Conservation (phyloP, 192 early-diverging fungal genomes). For the Coemansia sp. region DNA sequence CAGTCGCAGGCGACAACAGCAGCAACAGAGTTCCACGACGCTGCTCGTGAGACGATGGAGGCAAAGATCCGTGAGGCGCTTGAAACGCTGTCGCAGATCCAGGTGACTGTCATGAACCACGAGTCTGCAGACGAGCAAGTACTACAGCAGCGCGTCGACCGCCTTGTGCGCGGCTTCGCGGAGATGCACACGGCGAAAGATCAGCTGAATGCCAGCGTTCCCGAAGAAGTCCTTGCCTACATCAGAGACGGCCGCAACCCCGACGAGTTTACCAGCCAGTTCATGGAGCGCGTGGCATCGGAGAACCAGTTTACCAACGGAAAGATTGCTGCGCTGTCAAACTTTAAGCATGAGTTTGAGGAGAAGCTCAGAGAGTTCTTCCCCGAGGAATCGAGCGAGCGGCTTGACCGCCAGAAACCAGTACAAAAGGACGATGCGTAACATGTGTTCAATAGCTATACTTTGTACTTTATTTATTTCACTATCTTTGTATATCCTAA, state of each 20-base stretch:
- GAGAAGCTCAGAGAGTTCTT: conserved; percentile 43
- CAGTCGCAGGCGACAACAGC: not conserved
- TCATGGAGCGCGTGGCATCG: conserved; percentile 49
- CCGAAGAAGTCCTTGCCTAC: conserved; percentile 37
- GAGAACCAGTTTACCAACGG: conserved; percentile 56
- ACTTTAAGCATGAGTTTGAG: conserved; percentile 50
- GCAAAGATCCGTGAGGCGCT: conserved; percentile 39
- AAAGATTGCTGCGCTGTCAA: conserved; percentile 50
- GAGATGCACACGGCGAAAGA: conserved; percentile 41
- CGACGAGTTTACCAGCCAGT: conserved; percentile 54
- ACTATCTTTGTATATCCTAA: too few relatives aligned
- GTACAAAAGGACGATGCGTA: not conserved
- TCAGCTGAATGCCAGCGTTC: conserved; percentile 39
- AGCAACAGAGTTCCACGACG: conserved; percentile 29
- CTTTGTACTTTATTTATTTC: not conserved
- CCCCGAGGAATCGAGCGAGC: conserved; percentile 34
- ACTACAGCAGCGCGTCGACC: conserved; percentile 42
- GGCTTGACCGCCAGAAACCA: conserved; percentile 14
- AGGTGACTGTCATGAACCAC: conserved; percentile 42
- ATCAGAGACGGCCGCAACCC: conserved; percentile 49
- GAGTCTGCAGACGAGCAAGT: conserved; percentile 44
- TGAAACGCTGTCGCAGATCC: conserved; percentile 47
- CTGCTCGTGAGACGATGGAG: conserved; percentile 34
- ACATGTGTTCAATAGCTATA: not conserved
- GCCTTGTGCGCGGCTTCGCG: conserved; percentile 33